Percentiles rank a stretch among this genome's conserved stretches.
Conservation (phyloP, 768 basidiomycete genomes). For the Auricularia sp. region DNA sequence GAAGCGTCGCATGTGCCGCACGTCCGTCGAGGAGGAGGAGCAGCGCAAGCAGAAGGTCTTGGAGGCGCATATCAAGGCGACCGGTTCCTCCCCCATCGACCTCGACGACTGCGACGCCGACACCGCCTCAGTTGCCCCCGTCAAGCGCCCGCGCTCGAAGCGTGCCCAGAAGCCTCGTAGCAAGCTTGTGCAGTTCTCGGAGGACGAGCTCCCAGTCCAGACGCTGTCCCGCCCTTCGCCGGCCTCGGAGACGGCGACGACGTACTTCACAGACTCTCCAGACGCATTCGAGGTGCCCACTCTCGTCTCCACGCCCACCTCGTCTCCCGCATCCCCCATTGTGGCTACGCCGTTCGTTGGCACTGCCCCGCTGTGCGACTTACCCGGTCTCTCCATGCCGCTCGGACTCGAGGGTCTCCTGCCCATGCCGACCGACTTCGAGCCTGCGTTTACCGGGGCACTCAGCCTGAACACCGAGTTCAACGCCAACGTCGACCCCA, state of each 20-base stretch:
- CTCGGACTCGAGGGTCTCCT: not conserved
- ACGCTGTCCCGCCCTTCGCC: not conserved
- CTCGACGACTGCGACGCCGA: not conserved
- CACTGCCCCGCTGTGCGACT: not conserved
- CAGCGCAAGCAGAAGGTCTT: not conserved
- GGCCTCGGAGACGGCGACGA: not conserved
- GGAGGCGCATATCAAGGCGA: not conserved
- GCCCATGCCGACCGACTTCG: not conserved
- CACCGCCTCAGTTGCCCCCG: not conserved
- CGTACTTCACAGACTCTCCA: not conserved
- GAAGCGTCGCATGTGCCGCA: conserved; percentile 1
- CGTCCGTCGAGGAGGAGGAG: not conserved
- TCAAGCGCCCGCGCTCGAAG: not conserved
- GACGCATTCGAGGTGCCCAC: not conserved
- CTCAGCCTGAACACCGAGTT: not conserved
- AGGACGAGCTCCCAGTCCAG: not conserved
- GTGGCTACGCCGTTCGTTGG: not conserved
- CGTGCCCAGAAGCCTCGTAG: not conserved
- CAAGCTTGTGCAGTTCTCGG: not conserved
- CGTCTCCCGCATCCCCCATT: not conserved
- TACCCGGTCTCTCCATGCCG: not conserved
- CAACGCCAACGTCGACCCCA: not conserved
- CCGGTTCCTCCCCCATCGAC: not conserved
- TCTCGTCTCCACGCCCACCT: not conserved
- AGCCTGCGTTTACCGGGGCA: not conserved